These are phyloP conservation scores for Yamagishiella unicocca DNA, from an alignment of 139 green algal genomes.

Conservation along the genomic window DNA sequence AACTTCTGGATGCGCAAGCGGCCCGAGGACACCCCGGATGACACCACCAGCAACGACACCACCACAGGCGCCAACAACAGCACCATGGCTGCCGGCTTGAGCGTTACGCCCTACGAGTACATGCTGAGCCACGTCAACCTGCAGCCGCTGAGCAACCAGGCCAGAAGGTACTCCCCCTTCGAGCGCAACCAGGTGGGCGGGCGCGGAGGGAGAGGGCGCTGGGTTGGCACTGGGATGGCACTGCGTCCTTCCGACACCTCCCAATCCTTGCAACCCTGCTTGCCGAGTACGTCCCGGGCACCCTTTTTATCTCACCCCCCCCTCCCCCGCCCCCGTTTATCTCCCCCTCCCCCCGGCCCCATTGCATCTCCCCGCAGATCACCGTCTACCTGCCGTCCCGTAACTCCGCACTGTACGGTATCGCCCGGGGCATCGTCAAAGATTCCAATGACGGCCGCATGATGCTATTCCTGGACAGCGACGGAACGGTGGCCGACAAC, in stretches of 20 bases:
- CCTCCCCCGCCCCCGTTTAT: too few species aligned
- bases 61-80: not conserved
- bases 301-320: too few species aligned
- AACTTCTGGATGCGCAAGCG: constrained; percentile 74
- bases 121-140: constrained; percentile 62
- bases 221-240: too few species aligned
- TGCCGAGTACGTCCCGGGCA: too few species aligned
- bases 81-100: not conserved
- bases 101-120: constrained; percentile 59
- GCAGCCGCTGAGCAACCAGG: not conserved
- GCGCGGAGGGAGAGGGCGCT: not conserved
- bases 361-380: constrained; percentile 40
- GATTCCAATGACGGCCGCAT: constrained; percentile 47
- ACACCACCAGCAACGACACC: not conserved
- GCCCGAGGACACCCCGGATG: not conserved
- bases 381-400: constrained; percentile 41
- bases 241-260: too few species aligned
- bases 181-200: constrained; percentile 37
- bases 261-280: too few species aligned
- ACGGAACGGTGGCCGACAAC: constrained; percentile 43
- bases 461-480: constrained; percentile 47
- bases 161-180: not conserved
- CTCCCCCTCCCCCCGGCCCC: too few species aligned
- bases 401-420: constrained; percentile 38
- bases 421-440: constrained; percentile 66